Evolutionary conservation across 1,139 yeast genomes (phyloP), one percentile per base, ranked within the genome.

Genomic region (Magnusiomyces ingens): DNA sequence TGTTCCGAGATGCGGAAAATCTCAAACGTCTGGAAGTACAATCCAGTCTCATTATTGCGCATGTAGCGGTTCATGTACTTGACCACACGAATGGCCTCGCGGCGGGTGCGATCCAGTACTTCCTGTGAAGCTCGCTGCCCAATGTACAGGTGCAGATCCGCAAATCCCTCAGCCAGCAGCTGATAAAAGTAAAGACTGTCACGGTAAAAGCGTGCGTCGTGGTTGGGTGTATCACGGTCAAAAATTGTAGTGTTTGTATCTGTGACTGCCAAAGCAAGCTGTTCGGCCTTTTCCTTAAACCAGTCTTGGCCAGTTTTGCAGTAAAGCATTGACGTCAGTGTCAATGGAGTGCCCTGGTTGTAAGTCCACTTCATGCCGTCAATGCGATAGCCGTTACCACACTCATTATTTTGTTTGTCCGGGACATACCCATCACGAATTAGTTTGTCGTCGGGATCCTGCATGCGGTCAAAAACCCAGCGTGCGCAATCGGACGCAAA

Each of bases 131-230:
- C 81, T 2, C 73, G 76, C 41, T 71, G 66, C 19, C 77, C 79
- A 50, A 80, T 71, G 47, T 72, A 75, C 58, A 80, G 67, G 61
- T 82, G 64, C 64, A 80, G 84, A 64, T 84, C 90, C 1, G 86
- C 86, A 55, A 82, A 71, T 0, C 90, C 90, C 65, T 83, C 90
- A 47, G 83, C 73, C 51, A 84, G 69, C 57, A 84, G 71, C 64
- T 83, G 89, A 52, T 80, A 77, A 64, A 83, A 84, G 67, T 80
- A 81, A 1, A 84, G 76, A 19, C 81, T 71, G 62, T 83, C 89
- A 57, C 85, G 75, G 80, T 85, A 83, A 67, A 78, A 81, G 55
- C 90, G 71, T 59, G 77, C 76, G 12, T 74, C 76, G 64, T 72
- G 68, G 49, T 75, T 78, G 21, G 52, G 67, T 58, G 82, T 82